phyloP scores from a whole-genome alignment of 2,329 filamentous ascomycete genomes.

The Chrysosporium queenslandicum region DNA sequence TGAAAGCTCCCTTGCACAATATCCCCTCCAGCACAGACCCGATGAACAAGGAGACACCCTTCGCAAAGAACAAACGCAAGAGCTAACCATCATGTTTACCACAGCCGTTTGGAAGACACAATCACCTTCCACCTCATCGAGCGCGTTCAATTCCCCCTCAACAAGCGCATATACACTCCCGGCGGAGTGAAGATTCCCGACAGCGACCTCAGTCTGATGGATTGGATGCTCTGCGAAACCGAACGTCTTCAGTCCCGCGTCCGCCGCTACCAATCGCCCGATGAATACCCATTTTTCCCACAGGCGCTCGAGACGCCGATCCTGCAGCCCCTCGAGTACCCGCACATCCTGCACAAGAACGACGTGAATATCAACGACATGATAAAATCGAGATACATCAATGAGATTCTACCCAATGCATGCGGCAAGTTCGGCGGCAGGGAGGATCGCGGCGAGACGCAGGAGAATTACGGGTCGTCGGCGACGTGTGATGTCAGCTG shows the following conservation, averaged over 20 bases:
- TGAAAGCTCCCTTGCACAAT: background rate
- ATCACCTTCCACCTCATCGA: constrained; percentile 97
- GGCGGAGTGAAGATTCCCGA: constrained; percentile 70
- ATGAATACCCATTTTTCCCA: constrained; percentile 97
- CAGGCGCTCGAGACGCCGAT: constrained; percentile 67
- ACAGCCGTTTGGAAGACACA: constrained; percentile 91
- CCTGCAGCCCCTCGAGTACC: constrained; percentile 80
- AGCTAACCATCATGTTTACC: too few species aligned
- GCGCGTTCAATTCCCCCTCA: constrained; percentile 92
- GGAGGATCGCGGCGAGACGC: constrained; percentile 68
- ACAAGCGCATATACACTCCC: constrained; percentile 73
- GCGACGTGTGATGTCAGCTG: constrained; percentile 85
- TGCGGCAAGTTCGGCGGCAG: constrained; percentile 64
- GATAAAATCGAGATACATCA: constrained; percentile 77
- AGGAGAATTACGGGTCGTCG: constrained; percentile 91
- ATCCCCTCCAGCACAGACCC: too few species aligned
- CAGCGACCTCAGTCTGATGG: constrained; percentile 68
- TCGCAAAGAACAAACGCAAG: too few species aligned
- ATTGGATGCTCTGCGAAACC: constrained; percentile 86
- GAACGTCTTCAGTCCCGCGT: constrained; percentile 87
- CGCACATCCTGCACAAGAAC: constrained; percentile 76
- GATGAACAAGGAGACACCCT: too few species aligned
- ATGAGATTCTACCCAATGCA: constrained; percentile 70
- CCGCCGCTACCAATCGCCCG: constrained; percentile 87
- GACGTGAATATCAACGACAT: constrained; percentile 79